A percentile compares a stretch with the other conserved stretches of the same genome.
Conservation (phyloP, 768 basidiomycete genomes). For the Wakefieldia striispora region DNA sequence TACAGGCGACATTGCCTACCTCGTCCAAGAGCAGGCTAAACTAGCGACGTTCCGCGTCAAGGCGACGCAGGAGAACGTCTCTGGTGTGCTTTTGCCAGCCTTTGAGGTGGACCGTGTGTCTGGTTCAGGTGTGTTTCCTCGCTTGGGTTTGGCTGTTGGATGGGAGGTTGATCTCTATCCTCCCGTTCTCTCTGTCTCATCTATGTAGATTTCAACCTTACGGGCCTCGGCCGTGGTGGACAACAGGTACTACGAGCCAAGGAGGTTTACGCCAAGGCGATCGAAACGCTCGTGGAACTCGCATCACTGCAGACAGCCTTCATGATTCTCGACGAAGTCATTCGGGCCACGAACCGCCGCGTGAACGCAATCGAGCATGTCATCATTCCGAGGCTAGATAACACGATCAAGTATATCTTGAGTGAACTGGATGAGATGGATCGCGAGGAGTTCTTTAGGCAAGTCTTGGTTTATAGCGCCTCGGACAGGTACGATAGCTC, state of each 20-base stretch:
- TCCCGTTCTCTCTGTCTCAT: too few relatives aligned
- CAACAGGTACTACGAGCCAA: slow-evolving; percentile 94
- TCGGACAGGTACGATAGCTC: not conserved
- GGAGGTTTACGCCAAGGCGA: slow-evolving; percentile 96
- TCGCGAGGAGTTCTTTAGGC: slow-evolving; percentile 92
- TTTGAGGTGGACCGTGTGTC: slow-evolving; percentile 89
- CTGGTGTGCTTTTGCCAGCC: slow-evolving; percentile 91
- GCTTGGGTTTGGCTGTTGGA: not conserved
- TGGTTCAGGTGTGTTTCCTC: slow-evolving; percentile 63
- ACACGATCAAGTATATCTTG: slow-evolving; percentile 97
- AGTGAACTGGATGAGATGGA: slow-evolving; percentile 99
- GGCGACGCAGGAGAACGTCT: slow-evolving; percentile 97
- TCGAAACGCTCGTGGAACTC: slow-evolving; percentile 95
- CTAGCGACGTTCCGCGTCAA: slow-evolving; percentile 89
- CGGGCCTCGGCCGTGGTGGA: slow-evolving; percentile 94
- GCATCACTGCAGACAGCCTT: slow-evolving; percentile 98
- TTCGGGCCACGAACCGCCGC: slow-evolving; percentile 96
- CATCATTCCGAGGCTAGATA: slow-evolving; percentile 91
- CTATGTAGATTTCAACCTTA: slow-evolving; percentile 87
- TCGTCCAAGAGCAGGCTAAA: slow-evolving; percentile 95
- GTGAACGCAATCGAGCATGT: slow-evolving; percentile 99
- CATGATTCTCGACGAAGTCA: slow-evolving; percentile 97
- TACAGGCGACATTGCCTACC: slow-evolving; percentile 95
- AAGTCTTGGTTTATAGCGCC: slow-evolving; percentile 13
- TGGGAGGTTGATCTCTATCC: too few relatives aligned